Evolutionary conservation across 2,329 filamentous ascomycete genomes (phyloP).

Genomic region (Amauroascus niger): DNA sequence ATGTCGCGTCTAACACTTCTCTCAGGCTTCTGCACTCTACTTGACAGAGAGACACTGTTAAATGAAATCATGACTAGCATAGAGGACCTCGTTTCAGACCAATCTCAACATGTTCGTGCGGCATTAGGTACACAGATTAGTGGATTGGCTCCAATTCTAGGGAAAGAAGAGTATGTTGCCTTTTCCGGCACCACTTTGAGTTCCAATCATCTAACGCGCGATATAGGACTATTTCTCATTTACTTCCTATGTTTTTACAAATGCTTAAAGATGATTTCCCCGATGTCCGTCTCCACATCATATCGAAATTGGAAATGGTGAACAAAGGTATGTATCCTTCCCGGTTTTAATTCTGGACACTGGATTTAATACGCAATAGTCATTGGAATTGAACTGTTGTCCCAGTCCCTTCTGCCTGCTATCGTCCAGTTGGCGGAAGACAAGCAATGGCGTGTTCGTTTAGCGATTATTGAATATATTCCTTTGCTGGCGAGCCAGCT

Average conservation of each 20-base stretch:
- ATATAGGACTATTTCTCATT: slow-evolving; percentile 79
- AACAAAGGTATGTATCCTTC: slow-evolving; percentile 63
- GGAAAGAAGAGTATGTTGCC: slow-evolving; percentile 80
- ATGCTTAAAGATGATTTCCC: slow-evolving; percentile 99
- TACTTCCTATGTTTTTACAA: slow-evolving; percentile 96
- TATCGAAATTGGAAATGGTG: slow-evolving; percentile 97
- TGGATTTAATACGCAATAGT: slow-evolving; percentile 44
- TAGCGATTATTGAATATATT: slow-evolving; percentile 99
- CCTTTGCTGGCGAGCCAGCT: slow-evolving; percentile 90
- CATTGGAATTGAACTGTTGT: slow-evolving; percentile 93
- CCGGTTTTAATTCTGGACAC: neutral
- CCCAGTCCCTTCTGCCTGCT: slow-evolving; percentile 89
- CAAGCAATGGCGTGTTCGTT: slow-evolving; percentile 96
- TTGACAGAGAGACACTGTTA: slow-evolving; percentile 78
- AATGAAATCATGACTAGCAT: slow-evolving; percentile 95
- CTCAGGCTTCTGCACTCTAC: slow-evolving; percentile 76
- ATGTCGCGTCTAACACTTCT: slow-evolving; percentile 18
- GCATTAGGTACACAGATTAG: slow-evolving; percentile 95
- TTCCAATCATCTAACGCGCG: slow-evolving; percentile 17
- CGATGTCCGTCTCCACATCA: slow-evolving; percentile 95
- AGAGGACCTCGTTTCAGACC: slow-evolving; percentile 91
- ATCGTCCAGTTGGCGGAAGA: slow-evolving; percentile 97
- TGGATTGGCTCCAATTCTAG: slow-evolving; percentile 88
- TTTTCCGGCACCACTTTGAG: neutral
- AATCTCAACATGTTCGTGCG: slow-evolving; percentile 91